Evolutionary conservation across 1,284 basidiomycete genomes (phyloP).

Genomic region (Sporisorium iseilematis-ciliati): DNA sequence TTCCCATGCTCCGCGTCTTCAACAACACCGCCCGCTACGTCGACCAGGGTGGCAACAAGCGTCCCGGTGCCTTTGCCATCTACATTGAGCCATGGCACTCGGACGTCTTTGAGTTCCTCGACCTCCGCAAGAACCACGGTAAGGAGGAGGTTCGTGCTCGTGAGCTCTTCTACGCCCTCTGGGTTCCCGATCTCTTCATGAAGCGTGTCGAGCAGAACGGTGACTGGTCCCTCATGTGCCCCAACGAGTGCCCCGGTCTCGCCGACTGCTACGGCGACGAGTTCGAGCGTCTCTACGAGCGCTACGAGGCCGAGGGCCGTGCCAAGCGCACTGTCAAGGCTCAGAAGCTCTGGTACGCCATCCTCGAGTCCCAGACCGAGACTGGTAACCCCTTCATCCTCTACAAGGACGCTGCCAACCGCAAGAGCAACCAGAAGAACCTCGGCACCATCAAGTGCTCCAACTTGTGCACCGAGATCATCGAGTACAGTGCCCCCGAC

Average conservation of each 20-base stretch:
- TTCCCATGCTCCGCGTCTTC: slow-evolving; percentile 98
- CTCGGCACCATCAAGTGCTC: slow-evolving; percentile 99
- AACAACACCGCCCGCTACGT: slow-evolving; percentile 99
- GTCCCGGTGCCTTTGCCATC: slow-evolving; percentile 97
- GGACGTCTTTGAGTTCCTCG: slow-evolving; percentile 97
- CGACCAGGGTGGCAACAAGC: slow-evolving; percentile 99
- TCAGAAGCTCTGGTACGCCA: slow-evolving; percentile 98
- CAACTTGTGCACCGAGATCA: slow-evolving; percentile 98
- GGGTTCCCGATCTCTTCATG: slow-evolving; percentile 94
- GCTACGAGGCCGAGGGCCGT: slow-evolving; percentile 91
- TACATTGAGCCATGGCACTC: slow-evolving; percentile 98
- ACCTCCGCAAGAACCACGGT: slow-evolving; percentile 98
- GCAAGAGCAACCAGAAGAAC: slow-evolving; percentile 88
- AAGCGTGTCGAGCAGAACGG: slow-evolving; percentile 74
- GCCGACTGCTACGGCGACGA: slow-evolving; percentile 91
- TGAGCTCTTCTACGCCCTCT: slow-evolving; percentile 97
- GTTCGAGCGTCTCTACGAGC: slow-evolving; percentile 89
- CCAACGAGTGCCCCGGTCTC: slow-evolving; percentile 92
- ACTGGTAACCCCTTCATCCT: slow-evolving; percentile 98
- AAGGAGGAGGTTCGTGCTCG: slow-evolving; percentile 98
- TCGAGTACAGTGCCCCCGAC: slow-evolving; percentile 97
- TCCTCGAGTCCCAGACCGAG: slow-evolving; percentile 96
- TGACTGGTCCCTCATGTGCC: slow-evolving; percentile 98
- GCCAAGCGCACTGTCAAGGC: slow-evolving; percentile 89
- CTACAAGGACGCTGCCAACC: slow-evolving; percentile 80